These are phyloP conservation scores for Tuber microsphaerosporum DNA, from an alignment of 495 filamentous ascomycete genomes.

Conservation along the genomic window DNA sequence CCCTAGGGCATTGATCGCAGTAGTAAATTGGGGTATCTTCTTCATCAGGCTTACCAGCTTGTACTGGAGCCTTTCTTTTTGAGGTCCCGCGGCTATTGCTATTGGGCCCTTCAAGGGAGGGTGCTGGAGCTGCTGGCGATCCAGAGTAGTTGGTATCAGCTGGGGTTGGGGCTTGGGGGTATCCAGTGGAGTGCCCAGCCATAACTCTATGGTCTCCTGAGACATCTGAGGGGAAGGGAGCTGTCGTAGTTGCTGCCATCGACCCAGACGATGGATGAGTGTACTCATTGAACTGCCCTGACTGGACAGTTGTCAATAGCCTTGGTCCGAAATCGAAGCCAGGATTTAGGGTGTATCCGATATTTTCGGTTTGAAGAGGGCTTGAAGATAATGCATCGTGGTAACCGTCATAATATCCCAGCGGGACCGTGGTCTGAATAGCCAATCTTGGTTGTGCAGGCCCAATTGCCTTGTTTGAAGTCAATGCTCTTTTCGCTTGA, in stretches of 20 bases:
- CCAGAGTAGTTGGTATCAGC: slow-evolving; percentile 7
- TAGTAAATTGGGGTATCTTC: slow-evolving; percentile 1
- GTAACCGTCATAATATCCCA: background rate
- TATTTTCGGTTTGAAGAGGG: background rate
- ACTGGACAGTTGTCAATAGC: slow-evolving; percentile 5
- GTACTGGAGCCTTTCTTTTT: background rate
- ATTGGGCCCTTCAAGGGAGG: slow-evolving; percentile 1
- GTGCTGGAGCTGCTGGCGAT: slow-evolving; percentile 3
- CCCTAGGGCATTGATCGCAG: slow-evolving; percentile 41
- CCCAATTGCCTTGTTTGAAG: background rate
- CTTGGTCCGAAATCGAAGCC: slow-evolving; percentile 42
- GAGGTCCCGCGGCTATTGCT: background rate
- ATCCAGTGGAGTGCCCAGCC: background rate
- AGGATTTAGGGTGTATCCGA: slow-evolving; percentile 54
- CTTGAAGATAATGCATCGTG: background rate
- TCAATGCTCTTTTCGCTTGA: background rate
- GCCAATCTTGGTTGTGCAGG: background rate
- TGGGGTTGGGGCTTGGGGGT: slow-evolving; percentile 8
- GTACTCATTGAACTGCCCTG: slow-evolving; percentile 13
- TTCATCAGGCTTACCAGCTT: background rate
- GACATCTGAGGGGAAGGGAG: background rate
- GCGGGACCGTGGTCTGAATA: background rate
- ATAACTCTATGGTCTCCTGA: background rate
- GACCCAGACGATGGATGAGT: background rate
- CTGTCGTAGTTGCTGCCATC: background rate